Evolutionary conservation across 345 rosid genomes (phyloP).

Genomic region (Tarenaya hassleriana): DNA sequence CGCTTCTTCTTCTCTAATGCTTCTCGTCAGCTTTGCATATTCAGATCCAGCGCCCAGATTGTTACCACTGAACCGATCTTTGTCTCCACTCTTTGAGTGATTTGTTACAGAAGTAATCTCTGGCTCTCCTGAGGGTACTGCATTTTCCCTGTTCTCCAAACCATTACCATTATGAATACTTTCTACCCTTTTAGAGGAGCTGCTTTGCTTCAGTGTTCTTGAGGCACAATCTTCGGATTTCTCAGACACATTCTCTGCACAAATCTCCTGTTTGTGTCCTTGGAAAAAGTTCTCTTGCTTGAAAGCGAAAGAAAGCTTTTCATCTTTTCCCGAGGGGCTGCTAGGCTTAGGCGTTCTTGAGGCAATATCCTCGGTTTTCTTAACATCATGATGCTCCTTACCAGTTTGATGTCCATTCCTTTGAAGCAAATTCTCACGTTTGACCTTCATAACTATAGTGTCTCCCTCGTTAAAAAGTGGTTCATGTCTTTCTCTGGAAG

Average conservation of each 20-base stretch:
- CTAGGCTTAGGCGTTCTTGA: slow-evolving; percentile 37
- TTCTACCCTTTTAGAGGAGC: slow-evolving; percentile 40
- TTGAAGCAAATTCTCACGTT: slow-evolving; percentile 25
- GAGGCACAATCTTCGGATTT: slow-evolving; percentile 33
- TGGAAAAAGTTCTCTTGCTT: slow-evolving; percentile 34
- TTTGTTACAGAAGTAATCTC: neutral
- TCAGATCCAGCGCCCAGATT: slow-evolving; percentile 26
- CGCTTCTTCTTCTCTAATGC: slow-evolving; percentile 34
- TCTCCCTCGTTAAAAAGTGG: slow-evolving; percentile 26
- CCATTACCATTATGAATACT: slow-evolving; percentile 27
- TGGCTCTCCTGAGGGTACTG: slow-evolving; percentile 25
- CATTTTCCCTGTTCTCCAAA: slow-evolving; percentile 42
- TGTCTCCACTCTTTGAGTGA: slow-evolving; percentile 24
- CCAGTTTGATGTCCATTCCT: slow-evolving; percentile 35
- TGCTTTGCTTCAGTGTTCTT: slow-evolving; percentile 39
- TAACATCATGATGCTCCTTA: slow-evolving; percentile 30
- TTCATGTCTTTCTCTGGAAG: slow-evolving; percentile 28
- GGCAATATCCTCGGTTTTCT: slow-evolving; percentile 34
- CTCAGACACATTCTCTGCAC: slow-evolving; percentile 33
- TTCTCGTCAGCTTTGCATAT: slow-evolving; percentile 25
- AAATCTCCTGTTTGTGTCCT: slow-evolving; percentile 34
- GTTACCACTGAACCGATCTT: slow-evolving; percentile 24
- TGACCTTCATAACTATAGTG: slow-evolving; percentile 32
- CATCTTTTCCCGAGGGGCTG: slow-evolving; percentile 38
- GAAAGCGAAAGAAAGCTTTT: slow-evolving; percentile 29